Conservation (phyloP, 1,284 basidiomycete genomes). For the Rhodotorula sp. region DNA sequence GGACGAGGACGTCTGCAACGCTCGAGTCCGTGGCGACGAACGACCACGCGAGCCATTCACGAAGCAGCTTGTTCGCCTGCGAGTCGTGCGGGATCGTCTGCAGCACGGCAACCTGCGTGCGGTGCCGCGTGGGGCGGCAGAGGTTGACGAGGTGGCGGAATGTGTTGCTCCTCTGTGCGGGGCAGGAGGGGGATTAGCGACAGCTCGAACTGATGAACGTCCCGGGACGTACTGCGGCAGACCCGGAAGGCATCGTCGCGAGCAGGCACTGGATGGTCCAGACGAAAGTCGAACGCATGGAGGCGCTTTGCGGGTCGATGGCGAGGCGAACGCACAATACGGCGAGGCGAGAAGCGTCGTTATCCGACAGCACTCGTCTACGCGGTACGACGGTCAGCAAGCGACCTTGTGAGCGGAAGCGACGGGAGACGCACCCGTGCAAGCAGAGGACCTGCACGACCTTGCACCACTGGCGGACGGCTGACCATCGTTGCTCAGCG, state of each 20-base stretch:
- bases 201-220: not conserved
- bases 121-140: not conserved
- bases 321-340: not conserved
- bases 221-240: not conserved
- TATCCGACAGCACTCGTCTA: not conserved
- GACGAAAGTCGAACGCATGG: not conserved
- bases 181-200: not conserved
- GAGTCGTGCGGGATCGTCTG: slow-evolving; percentile 50
- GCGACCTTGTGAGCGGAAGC: rapidly evolving
- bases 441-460: not conserved
- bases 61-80: slow-evolving; percentile 6
- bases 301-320: slow-evolving; percentile 16
- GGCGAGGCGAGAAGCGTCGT: not conserved
- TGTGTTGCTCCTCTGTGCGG: not conserved
- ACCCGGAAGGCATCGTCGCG: not conserved
- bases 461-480: slow-evolving; percentile 10
- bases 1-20: not conserved
- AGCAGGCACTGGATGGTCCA: slow-evolving; percentile 4
- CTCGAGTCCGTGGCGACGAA: slow-evolving; percentile 6
- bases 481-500: not conserved
- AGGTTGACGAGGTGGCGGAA: slow-evolving; percentile 3
- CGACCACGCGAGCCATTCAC: slow-evolving; percentile 21
- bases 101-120: slow-evolving; percentile 14
- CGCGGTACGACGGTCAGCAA: not conserved
- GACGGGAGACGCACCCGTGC: not conserved